Percentiles rank a stretch among this genome's conserved stretches.
phyloP scores from a whole-genome alignment of 352 stramenopile genomes.

The Thalassiosira livingstoniorum region DNA sequence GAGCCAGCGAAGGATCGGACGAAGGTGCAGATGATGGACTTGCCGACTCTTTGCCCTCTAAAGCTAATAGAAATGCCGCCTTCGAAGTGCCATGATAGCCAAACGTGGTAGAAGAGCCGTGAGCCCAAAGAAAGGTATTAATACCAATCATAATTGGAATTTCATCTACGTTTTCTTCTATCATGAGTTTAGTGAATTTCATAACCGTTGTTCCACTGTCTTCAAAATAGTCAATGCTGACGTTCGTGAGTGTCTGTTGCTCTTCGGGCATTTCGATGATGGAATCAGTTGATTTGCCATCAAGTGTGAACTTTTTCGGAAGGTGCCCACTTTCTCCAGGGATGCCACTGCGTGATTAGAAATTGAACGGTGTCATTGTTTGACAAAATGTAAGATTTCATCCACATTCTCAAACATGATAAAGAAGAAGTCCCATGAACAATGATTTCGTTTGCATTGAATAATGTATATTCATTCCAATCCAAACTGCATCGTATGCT shows the following conservation, averaged over 20 bases:
- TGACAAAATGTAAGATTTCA: no score
- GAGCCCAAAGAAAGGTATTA: neutral
- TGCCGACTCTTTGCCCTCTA: neutral
- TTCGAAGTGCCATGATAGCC: neutral
- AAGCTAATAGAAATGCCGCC: neutral
- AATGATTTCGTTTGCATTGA: constrained; percentile 4
- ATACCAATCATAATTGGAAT: constrained; percentile 36
- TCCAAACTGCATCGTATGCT: no score
- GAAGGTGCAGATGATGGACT: neutral
- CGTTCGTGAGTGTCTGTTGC: constrained; percentile 59
- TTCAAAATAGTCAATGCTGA: constrained; percentile 43
- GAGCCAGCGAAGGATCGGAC: neutral
- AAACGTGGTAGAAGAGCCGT: neutral
- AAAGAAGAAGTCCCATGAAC: no score
- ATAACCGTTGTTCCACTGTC: constrained; percentile 23
- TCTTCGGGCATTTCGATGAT: neutral
- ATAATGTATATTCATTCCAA: no score
- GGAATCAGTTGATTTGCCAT: neutral
- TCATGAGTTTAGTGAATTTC: constrained; percentile 62
- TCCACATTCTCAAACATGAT: no score
- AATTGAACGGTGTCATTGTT: neutral
- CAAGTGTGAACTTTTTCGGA: neutral
- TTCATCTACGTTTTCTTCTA: constrained; percentile 43
- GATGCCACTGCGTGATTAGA: neutral
- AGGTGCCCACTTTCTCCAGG: neutral